Evolutionary conservation across 169 alveolate genomes (phyloP).

Genomic region (Plasmodium inui): DNA sequence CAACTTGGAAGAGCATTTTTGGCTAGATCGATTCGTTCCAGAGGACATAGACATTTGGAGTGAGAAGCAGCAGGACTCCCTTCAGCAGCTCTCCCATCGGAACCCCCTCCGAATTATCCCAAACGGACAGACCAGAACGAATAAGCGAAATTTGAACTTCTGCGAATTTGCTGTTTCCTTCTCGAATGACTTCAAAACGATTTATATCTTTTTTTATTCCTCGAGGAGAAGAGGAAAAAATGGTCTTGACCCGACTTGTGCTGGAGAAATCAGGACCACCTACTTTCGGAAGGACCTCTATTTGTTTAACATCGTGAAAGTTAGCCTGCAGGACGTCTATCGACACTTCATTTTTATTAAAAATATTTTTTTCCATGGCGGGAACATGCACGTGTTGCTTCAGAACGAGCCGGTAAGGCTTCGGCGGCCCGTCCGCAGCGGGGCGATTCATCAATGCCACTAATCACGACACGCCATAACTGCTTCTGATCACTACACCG

Average conservation of each 20-base stretch:
- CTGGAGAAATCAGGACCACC: background rate
- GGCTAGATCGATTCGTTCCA: background rate
- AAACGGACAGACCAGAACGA: background rate
- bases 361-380: constrained; percentile 30
- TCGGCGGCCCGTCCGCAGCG: background rate
- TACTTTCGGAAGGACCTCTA: constrained; percentile 4
- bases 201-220: constrained; percentile 30
- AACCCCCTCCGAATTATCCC: background rate
- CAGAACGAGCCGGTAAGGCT: constrained; percentile 43
- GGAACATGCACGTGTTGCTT: background rate
- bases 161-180: constrained; percentile 42
- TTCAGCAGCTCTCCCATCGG: too few species aligned
- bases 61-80: too few species aligned
- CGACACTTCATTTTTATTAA: constrained; percentile 28
- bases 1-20: background rate
- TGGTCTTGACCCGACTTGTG: background rate
- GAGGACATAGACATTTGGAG: background rate
- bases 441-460: background rate
- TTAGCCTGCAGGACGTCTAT: background rate
- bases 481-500: background rate
- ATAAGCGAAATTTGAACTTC: constrained; percentile 2
- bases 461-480: too few species aligned
- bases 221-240: constrained; percentile 6
- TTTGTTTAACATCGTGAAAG: background rate
- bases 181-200: constrained; percentile 36